Base-by-base conservation (phyloP, 2,329 filamentous ascomycete genomes). In the Calonectria leucothoes region DNA sequence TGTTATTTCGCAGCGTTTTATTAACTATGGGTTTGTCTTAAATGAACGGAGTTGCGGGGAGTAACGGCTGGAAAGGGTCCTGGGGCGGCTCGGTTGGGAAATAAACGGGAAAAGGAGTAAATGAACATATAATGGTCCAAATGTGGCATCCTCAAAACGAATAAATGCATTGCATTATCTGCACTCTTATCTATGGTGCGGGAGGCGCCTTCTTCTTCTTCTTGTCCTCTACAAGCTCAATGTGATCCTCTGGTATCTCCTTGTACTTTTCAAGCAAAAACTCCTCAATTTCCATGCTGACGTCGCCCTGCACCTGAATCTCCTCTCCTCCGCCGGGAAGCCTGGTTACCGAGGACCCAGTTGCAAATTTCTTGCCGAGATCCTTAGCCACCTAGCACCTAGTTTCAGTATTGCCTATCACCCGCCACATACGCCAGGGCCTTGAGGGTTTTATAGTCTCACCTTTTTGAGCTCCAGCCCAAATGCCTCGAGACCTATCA, bases 281-380 rank as follows among this genome's bases (percentile, higher is more conserved):
- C 83, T 98, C 97, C 82, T 94, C 91, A 76, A 99, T 93, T 86
- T 99, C 97, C 81, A 97, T 94, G 84, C 95, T 98, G 75, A 99
- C 93, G 86, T 99, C 97, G 39, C 97, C 97, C 86, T 99, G 97
- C 25, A 99, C 95, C 6, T 98, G 97, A 83, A 99, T 98, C 86
- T 98, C 97, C 86, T 99, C 97, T 23, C 94, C 94, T 27, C 95
- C 95, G 69, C 92, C 93, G 0, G 95, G 91, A 1, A 94, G 91
- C 87, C 98, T 98, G 11, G 96, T 98, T 55, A 99, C 97, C 55
- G 93, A 96, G 20, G 93, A 94, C 0, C 97, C 97, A 12, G 97
- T 98, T 35, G 97, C 97, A 82, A 99, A 98, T 87, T 98, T 98
- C 91, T 98, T 99, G 75, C 97, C 97, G 79, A 98, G 93, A 82